Base-by-base conservation (phyloP, 768 basidiomycete species). In the Boletus sensibilis region DNA sequence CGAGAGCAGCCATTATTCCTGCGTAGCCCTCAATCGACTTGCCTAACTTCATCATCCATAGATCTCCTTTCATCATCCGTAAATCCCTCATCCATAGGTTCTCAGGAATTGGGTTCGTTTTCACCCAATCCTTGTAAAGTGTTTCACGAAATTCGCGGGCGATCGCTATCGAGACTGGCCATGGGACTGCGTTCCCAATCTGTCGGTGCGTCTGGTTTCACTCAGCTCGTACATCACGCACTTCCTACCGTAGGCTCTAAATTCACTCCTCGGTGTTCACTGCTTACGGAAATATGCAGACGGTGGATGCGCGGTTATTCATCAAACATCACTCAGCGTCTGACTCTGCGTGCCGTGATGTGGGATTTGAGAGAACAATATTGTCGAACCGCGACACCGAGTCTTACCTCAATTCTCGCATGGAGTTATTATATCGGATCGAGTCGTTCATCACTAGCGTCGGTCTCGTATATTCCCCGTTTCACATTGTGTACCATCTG, bases 121-220 rank as follows among this genome's bases (percentile, higher is more conserved):
- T 68, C 53, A 60, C 64, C 86, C 86, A 89, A 45, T 78, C 73
- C 56, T 79, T 75, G 52, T 84, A 79, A 29, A 83, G 57, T 0
- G 79, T 77, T 5, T 76, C 71, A 10, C 79, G 73, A 37, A 92
- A 75, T 63, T 88, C 81, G 20, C 82, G 76, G 20, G 87, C 90
- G 8, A 92, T 71, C 0, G 90, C 90, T 21, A 70, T 68, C 16
- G 78, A 79, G 6, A 92, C 74, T 2, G 76, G 86, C 75, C 85
- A 80, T 2, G 90, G 85, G 3, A 92, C 87, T 0, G 90, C 88
- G 64, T 92, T 92, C 14, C 90, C 90, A 57, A 92, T 90, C 55
- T 90, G 88, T 29, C 88, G 77, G 62, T 90, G 88, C 77, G 91
- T 87, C 88, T 92, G 58, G 12, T 40, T 42, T 14, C n/a, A n/a